A percentile compares a stretch with the other conserved stretches of the same genome.
Evolutionary conservation across 345 rosid species (phyloP).

Genomic region (Iberis pinnata): DNA sequence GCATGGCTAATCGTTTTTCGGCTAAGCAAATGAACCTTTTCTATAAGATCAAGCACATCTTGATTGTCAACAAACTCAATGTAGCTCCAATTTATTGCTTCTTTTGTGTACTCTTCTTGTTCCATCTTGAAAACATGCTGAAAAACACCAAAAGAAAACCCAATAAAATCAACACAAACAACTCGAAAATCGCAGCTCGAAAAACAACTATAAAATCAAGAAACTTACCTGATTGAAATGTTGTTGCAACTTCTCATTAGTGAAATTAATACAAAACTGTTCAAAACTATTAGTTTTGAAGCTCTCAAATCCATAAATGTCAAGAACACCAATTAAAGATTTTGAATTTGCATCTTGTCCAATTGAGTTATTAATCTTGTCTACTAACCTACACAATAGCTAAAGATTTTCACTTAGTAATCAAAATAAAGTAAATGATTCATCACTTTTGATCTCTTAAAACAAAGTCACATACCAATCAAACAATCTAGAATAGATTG

Average conservation of each 20-base stretch:
- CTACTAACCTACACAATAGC: constrained; percentile 59
- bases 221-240: constrained; percentile 87
- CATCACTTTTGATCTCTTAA: background rate
- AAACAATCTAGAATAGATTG: constrained; percentile 74
- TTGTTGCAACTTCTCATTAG: constrained; percentile 95
- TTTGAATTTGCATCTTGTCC: constrained; percentile 86
- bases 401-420: constrained; percentile 22
- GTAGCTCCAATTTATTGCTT: constrained; percentile 90
- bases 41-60: constrained; percentile 91
- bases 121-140: constrained; percentile 99
- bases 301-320: constrained; percentile 94
- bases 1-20: constrained; percentile 2
- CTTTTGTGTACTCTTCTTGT: constrained; percentile 95
- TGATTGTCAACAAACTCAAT: constrained; percentile 95
- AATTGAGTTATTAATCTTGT: constrained; percentile 73
- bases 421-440: constrained; percentile 3
- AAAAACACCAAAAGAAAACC: constrained; percentile 15
- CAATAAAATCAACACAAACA: too few species aligned
- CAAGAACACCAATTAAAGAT: constrained; percentile 85
- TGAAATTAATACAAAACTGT: constrained; percentile 92
- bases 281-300: constrained; percentile 88
- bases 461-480: constrained; percentile 59
- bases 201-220: constrained; percentile 13
- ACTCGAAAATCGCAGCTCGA: constrained; percentile 7
- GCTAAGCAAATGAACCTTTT: constrained; percentile 47